phyloP scores from a whole-genome alignment of 768 basidiomycete genomes.

The Pleurotus pulmonarius region DNA sequence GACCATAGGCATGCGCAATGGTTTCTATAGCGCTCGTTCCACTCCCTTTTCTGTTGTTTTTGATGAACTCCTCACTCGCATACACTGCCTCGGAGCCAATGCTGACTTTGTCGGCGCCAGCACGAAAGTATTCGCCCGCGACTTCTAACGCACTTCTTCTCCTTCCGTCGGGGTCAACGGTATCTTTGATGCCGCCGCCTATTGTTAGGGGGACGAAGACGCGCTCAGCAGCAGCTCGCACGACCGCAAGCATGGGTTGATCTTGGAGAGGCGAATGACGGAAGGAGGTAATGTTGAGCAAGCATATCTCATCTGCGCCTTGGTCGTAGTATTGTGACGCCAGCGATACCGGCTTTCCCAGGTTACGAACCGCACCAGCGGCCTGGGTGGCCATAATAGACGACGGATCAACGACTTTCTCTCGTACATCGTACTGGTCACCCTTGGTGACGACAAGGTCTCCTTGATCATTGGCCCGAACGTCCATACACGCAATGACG shows the following conservation, averaged over 20 bases:
- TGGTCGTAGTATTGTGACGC: conserved; percentile 80
- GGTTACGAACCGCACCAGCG: conserved; percentile 86
- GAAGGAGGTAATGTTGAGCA: conserved; percentile 99
- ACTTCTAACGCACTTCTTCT: conserved; percentile 85
- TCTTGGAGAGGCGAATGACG: conserved; percentile 92
- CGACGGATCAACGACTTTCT: conserved; percentile 43
- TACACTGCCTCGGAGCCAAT: conserved; percentile 96
- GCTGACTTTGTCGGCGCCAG: conserved; percentile 97
- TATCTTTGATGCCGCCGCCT: conserved; percentile 97
- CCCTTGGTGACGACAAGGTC: conserved; percentile 99
- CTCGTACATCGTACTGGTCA: conserved; percentile 97
- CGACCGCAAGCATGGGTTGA: conserved; percentile 98
- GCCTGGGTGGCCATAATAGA: conserved; percentile 28
- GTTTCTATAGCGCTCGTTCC: conserved; percentile 89
- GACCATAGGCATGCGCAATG: conserved; percentile 85
- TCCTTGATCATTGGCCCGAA: conserved; percentile 91
- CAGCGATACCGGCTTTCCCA: conserved; percentile 94
- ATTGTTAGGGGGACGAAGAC: conserved; percentile 98
- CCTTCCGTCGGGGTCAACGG: conserved; percentile 93
- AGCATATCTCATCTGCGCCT: conserved; percentile 94
- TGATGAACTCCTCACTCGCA: conserved; percentile 81
- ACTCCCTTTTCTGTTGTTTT: conserved; percentile 40
- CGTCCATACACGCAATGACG: conserved; percentile 96
- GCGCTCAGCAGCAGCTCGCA: conserved; percentile 81
- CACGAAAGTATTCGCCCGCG: conserved; percentile 93